A percentile compares a stretch with the other conserved stretches of the same genome.
Evolutionary conservation across 2,329 filamentous ascomycete genomes (phyloP).

Genomic region (Ceratocystis harringtonii): DNA sequence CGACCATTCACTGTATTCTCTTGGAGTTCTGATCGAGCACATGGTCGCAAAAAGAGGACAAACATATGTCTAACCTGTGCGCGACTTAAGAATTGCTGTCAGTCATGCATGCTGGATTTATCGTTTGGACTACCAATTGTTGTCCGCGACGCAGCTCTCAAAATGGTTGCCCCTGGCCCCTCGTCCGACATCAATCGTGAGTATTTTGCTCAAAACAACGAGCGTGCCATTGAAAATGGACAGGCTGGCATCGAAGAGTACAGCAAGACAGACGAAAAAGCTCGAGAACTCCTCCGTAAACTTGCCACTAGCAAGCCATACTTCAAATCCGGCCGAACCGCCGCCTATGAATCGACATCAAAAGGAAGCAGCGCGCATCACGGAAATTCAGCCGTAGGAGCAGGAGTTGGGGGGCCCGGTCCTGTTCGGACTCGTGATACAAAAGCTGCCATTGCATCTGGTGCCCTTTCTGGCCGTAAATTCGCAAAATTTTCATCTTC

Average conservation of each 20-base stretch:
- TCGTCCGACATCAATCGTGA: slow-evolving; percentile 87
- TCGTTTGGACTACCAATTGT: slow-evolving; percentile 91
- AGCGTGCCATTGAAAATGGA: slow-evolving; percentile 87
- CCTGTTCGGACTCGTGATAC: slow-evolving; percentile 64
- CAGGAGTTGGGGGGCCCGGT: slow-evolving; percentile 49
- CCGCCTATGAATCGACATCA: slow-evolving; percentile 41
- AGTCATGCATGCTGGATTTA: slow-evolving; percentile 96
- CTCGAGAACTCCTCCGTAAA: slow-evolving; percentile 67
- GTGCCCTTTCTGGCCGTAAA: slow-evolving; percentile 33
- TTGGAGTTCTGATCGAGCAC: slow-evolving; percentile 84
- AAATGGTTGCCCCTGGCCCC: slow-evolving; percentile 92
- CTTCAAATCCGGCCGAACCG: slow-evolving; percentile 69
- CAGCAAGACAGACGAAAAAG: slow-evolving; percentile 94
- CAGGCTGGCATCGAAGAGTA: slow-evolving; percentile 75
- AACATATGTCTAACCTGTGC: slow-evolving; percentile 95
- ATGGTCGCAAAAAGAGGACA: slow-evolving; percentile 77
- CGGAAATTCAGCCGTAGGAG: slow-evolving; percentile 37
- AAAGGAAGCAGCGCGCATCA: slow-evolving; percentile 22
- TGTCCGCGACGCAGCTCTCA: slow-evolving; percentile 86
- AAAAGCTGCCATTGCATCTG: slow-evolving; percentile 34
- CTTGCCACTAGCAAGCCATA: slow-evolving; percentile 90
- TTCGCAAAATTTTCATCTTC: slow-evolving; percentile 30
- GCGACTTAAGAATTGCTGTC: slow-evolving; percentile 94
- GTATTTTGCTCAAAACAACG: slow-evolving; percentile 95
- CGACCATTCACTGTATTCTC: slow-evolving; percentile 90